These are phyloP conservation scores for Chlorociboria aeruginascens DNA, from an alignment of 495 filamentous ascomycete species.

Conservation along the genomic window DNA sequence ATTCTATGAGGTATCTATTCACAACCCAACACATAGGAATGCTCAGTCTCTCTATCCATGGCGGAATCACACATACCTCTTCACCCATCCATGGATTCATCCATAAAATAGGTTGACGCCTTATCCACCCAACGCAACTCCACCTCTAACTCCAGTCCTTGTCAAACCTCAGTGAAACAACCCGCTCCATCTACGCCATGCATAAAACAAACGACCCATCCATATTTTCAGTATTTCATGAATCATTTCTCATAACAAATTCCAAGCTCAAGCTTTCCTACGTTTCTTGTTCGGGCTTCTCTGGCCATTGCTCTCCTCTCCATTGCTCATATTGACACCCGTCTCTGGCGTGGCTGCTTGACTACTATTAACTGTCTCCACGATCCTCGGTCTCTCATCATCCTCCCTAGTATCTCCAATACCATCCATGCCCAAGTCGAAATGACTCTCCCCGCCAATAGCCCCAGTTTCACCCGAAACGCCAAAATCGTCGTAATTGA, in stretches of 20 bases:
- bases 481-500: slow-evolving; percentile 5
- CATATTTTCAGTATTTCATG: background rate
- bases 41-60: too few species aligned
- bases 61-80: too few species aligned
- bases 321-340: background rate
- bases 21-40: too few species aligned
- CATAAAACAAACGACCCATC: background rate
- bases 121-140: too few species aligned
- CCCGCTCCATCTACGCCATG: too few species aligned
- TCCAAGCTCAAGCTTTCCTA: background rate
- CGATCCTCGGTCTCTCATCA: background rate
- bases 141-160: too few species aligned
- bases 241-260: slow-evolving; percentile 2
- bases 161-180: too few species aligned
- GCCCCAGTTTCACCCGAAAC: background rate
- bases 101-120: too few species aligned
- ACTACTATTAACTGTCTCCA: slow-evolving; percentile 9
- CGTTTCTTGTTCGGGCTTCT: slow-evolving; percentile 11
- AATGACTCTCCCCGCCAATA: slow-evolving; percentile 13
- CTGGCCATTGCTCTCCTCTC: background rate
- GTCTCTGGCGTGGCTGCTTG: slow-evolving; percentile 10
- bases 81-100: too few species aligned
- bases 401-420: background rate
- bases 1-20: too few species aligned
- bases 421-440: slow-evolving; percentile 19